Percentiles rank a stretch among this genome's conserved stretches.
phyloP scores from a whole-genome alignment of 2,329 filamentous ascomycete species.

The Scortechinia acanthostroma region DNA sequence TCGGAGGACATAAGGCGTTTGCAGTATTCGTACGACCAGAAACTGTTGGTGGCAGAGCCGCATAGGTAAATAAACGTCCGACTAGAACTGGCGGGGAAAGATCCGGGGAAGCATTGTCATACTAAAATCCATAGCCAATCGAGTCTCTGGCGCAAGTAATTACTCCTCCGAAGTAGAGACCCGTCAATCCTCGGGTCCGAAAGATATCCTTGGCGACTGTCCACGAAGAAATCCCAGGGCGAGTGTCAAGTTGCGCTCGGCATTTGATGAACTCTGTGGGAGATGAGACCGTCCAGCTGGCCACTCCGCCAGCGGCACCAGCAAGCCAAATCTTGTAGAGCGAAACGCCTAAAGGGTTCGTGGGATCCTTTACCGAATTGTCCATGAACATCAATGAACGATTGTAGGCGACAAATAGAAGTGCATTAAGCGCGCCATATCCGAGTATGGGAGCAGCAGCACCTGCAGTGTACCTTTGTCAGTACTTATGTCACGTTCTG shows the following conservation, averaged over 20 bases:
- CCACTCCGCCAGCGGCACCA: slow-evolving; percentile 74
- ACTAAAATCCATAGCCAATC: slow-evolving; percentile 90
- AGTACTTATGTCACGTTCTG: not conserved
- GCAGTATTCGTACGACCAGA: slow-evolving; percentile 81
- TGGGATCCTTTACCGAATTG: slow-evolving; percentile 35
- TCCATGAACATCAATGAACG: slow-evolving; percentile 35
- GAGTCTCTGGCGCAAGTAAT: slow-evolving; percentile 79
- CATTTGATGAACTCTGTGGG: slow-evolving; percentile 91
- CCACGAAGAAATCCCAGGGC: slow-evolving; percentile 45
- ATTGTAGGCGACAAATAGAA: slow-evolving; percentile 88
- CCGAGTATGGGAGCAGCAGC: slow-evolving; percentile 79
- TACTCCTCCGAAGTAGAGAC: slow-evolving; percentile 73
- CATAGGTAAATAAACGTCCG: not conserved
- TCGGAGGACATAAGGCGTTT: slow-evolving; percentile 37
- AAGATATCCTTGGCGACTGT: slow-evolving; percentile 55
- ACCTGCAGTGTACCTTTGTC: slow-evolving; percentile 41
- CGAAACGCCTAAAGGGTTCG: slow-evolving; percentile 32
- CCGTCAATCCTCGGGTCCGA: slow-evolving; percentile 49
- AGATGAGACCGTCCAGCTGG: slow-evolving; percentile 77
- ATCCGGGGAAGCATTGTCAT: slow-evolving; percentile 27
- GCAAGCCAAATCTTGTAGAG: slow-evolving; percentile 70
- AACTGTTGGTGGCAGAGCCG: slow-evolving; percentile 33
- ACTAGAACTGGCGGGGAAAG: not conserved
- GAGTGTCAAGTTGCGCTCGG: slow-evolving; percentile 63
- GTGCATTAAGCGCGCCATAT: slow-evolving; percentile 83